Evolutionary conservation across 371 early-diverging fungal genomes (phyloP), one percentile per base, ranked within the genome.

Genomic region (Mortierella sp.): DNA sequence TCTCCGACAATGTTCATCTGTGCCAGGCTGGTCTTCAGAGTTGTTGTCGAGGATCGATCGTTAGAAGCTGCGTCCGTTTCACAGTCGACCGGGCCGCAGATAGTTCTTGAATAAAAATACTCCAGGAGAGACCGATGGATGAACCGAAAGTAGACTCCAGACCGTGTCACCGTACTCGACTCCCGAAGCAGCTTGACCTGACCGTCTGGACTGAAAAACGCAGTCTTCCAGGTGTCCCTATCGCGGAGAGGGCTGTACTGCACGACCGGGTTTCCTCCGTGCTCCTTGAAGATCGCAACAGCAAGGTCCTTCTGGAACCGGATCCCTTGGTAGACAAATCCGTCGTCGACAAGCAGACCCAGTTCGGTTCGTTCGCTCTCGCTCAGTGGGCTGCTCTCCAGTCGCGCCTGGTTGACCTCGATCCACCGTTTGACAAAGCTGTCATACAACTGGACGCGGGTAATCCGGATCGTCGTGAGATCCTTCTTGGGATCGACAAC

Each of bases 61-160:
- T 5, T 22, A 2, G 2, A 14, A 16, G 14, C 22, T 19, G 0
- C 47, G 22, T 47, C 47, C 2, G 16, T 1, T 14, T 47, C 47
- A 47, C 5, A 19, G 22, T 47, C 19, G 5, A 14, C 19, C 6
- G 47, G 47, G 47, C 22, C 47, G 47, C 22, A 47, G 47, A 47
- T 47, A 16, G 47, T 47, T 22, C 47, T 47, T 1, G 47, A 47
- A 47, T 47, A 47, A 47, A 47, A 47, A 39, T 71, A 65, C 19
- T 71, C 71, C 24, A 64, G 64, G 3, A 71, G 2, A 0, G 71
- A 71, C 10, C 40, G 45, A n/a, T 71, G 71, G 50, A 64, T 44
- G 14, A 71, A 65, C 0, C 64, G 72, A 22, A 47, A 47, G 47
- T 19, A 47, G 47, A 22, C 14, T 1, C 47, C 5, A 6, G 47